Base-by-base conservation (phyloP, 768 basidiomycete species). In the Gymnopilus junonius region DNA sequence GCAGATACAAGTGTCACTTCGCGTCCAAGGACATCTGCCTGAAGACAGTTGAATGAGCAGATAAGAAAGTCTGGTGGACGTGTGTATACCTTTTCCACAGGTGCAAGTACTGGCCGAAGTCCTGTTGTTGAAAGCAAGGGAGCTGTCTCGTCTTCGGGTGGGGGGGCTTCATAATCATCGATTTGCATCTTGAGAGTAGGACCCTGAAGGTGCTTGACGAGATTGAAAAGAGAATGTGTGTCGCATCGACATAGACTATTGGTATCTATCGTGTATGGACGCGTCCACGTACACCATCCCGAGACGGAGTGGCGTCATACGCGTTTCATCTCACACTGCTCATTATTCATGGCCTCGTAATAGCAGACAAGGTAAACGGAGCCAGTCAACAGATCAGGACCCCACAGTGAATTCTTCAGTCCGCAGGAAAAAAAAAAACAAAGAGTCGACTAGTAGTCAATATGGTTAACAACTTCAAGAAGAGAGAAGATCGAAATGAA, bases 1-100 rank as follows among this genome's bases (percentile, higher is more conserved):
- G 77, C 77, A 34, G 77, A 75, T 8, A 77, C 59, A 11, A 78
- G 69, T 3, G 75, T 76, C 20, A 77, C 75, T 56, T 78, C 69
- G 31, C 62, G 68, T 10, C 77, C 77, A 17, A 78, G 67, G 8
- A 74, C 72, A 54, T 70, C 73, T 5, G 59, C 39, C 77, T 78
- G 55, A 35, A 21, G 32, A 21, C 23, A 14, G 46, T 34, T 42
- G n/a, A 15, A 32, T 31, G 42, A 10, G 25, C 17, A 20, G 34
- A 14, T 34, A 34, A 14, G 31, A 29, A 34, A 43, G 35, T 21
- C 14, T 46, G 31, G 1, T 23, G 4, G 10, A n/a, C 4, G 4
- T n/a, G 23, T 8, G 8, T 32, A 20, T 60, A 75, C 74, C 51
- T 65, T 70, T 62, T 77, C 76, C 17, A 68, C 56, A 31, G 76